These are phyloP conservation scores for Plantago elongata DNA, from an alignment of 257 asterid genomes.

Conservation along the genomic window DNA sequence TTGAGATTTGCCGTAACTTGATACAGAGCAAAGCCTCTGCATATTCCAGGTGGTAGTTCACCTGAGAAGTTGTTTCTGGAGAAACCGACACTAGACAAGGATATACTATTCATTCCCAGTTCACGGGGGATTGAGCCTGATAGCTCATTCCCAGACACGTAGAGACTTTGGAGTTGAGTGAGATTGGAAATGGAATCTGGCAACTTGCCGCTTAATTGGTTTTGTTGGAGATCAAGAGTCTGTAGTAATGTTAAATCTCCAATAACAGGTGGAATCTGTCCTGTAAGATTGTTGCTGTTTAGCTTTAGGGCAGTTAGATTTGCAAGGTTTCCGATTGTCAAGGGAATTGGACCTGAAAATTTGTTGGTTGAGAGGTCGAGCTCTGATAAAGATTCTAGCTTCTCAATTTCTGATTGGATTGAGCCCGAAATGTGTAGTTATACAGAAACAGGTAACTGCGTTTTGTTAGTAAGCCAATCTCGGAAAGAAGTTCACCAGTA, in stretches of 20 bases:
- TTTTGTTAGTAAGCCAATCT: slow-evolving; percentile 43
- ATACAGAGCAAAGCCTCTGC: slow-evolving; percentile 45
- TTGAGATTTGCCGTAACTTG: slow-evolving; percentile 51
- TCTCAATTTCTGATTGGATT: slow-evolving; percentile 54
- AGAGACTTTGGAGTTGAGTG: slow-evolving; percentile 25
- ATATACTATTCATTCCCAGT: slow-evolving; percentile 47
- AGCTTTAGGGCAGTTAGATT: slow-evolving; percentile 41
- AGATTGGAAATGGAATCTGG: slow-evolving; percentile 57
- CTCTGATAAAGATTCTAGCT: slow-evolving; percentile 23
- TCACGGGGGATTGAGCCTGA: slow-evolving; percentile 54
- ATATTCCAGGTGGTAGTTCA: slow-evolving; percentile 52
- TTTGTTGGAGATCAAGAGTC: slow-evolving; percentile 39
- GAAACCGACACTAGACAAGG: slow-evolving; percentile 40
- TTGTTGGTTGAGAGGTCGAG: slow-evolving; percentile 50
- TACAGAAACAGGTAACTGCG: slow-evolving; percentile 35
- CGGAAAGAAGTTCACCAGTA: slow-evolving; percentile 55
- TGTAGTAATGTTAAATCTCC: slow-evolving; percentile 40
- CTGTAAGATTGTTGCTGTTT: slow-evolving; percentile 50
- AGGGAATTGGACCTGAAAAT: slow-evolving; percentile 62
- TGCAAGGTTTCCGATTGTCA: slow-evolving; percentile 42
- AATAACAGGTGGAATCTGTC: slow-evolving; percentile 50
- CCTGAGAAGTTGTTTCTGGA: slow-evolving; percentile 65
- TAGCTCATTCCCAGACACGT: slow-evolving; percentile 42
- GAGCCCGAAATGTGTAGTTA: slow-evolving; percentile 50
- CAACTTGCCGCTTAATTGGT: slow-evolving; percentile 52